Evolutionary conservation across 768 basidiomycete genomes (phyloP).

Genomic region (Boletus subcaerulescens): DNA sequence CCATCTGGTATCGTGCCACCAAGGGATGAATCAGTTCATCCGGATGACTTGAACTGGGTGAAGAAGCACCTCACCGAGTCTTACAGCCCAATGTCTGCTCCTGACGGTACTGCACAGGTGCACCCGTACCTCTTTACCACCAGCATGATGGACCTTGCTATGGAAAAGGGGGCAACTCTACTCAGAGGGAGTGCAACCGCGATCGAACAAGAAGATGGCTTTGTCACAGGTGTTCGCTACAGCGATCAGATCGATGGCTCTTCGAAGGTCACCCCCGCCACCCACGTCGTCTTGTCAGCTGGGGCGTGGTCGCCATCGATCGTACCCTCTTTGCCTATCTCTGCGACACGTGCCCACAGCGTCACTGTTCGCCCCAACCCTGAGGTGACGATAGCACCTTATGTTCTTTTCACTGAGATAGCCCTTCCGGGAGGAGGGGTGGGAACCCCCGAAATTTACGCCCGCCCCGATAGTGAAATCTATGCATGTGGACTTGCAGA

Average conservation of each 20-base stretch:
- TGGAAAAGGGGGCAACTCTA: conserved; percentile 49
- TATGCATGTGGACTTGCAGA: conserved; percentile 83
- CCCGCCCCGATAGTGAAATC: conserved; percentile 65
- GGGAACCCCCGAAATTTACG: conserved; percentile 67
- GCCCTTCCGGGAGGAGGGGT: conserved; percentile 29
- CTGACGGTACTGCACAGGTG: conserved; percentile 65
- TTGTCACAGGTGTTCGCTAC: conserved; percentile 49
- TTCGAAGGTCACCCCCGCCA: conserved; percentile 47
- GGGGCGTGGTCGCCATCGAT: conserved; percentile 82
- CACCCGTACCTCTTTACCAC: conserved; percentile 74
- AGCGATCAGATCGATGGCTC: conserved; percentile 20
- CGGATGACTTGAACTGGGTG: conserved; percentile 54
- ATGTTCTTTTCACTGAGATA: conserved; percentile 84
- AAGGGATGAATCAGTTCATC: conserved; percentile 37
- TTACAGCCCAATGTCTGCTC: conserved; percentile 56
- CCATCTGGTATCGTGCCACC: conserved; percentile 8
- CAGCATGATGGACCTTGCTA: conserved; percentile 65
- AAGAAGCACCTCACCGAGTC: conserved; percentile 54
- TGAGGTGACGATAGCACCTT: conserved; percentile 54
- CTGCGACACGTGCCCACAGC: conserved; percentile 70
- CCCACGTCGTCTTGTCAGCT: conserved; percentile 73
- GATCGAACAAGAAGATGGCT: conserved; percentile 41
- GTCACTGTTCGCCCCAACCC: conserved; percentile 56
- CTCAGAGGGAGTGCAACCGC: conserved; percentile 45
- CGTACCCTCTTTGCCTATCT: conserved; percentile 53